These are phyloP conservation scores for Hyaloscypha bicolor DNA, from an alignment of 495 filamentous ascomycete genomes.

Conservation along the genomic window DNA sequence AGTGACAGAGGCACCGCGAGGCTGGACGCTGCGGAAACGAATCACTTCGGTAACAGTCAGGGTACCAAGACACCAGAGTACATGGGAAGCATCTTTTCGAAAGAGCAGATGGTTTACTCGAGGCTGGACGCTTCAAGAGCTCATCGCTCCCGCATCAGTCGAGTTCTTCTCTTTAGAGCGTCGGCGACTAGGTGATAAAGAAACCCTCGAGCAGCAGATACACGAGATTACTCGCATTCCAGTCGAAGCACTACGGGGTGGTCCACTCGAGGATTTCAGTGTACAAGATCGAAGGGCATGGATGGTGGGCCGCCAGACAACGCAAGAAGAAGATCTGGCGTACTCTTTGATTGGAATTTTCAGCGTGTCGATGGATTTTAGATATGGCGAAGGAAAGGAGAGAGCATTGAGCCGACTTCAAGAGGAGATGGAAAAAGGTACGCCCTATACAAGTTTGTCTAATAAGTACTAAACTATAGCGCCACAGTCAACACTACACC, in stretches of 20 bases:
- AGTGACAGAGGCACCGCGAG: background rate
- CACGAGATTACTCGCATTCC: conserved; percentile 23
- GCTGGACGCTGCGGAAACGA: conserved; percentile 24
- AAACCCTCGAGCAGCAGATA: conserved; percentile 23
- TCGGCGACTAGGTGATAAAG: conserved; percentile 34
- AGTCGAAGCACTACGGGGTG: conserved; percentile 14
- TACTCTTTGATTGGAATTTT: conserved; percentile 37
- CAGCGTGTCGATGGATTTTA: conserved; percentile 34
- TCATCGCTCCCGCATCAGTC: conserved; percentile 36
- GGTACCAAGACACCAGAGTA: conserved; percentile 8
- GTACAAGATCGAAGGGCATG: conserved; percentile 31
- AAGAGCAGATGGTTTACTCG: background rate
- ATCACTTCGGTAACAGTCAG: conserved; percentile 33
- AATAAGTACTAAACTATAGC: conserved; percentile 20
- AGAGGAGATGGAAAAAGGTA: conserved; percentile 33
- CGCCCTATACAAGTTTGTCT: conserved; percentile 17
- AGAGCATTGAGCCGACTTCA: conserved; percentile 37
- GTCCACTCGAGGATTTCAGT: conserved; percentile 18
- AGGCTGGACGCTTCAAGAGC: conserved; percentile 20
- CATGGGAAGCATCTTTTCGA: conserved; percentile 25
- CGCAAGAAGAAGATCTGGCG: conserved; percentile 32
- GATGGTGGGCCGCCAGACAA: conserved; percentile 31
- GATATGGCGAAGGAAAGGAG: conserved; percentile 37
- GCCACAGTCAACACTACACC: conserved; percentile 19
- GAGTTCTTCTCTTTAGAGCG: conserved; percentile 38